Percentiles rank a stretch among this genome's conserved stretches.
phyloP scores from a whole-genome alignment of 2,329 filamentous ascomycete species.

The Ophiostoma triangulosporum region DNA sequence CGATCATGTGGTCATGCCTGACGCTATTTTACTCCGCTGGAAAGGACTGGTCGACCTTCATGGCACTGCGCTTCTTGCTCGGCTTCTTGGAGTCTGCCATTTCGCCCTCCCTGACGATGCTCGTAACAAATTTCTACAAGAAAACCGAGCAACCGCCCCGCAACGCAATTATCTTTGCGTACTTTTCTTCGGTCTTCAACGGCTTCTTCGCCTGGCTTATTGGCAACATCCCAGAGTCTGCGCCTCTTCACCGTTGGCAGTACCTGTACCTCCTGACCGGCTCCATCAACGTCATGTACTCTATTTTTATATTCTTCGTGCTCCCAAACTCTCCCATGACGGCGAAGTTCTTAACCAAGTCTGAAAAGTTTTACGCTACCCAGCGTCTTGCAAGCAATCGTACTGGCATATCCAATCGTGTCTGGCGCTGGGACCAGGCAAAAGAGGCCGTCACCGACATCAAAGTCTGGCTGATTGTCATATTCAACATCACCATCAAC shows the following conservation, averaged over 20 bases:
- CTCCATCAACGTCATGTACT: not conserved
- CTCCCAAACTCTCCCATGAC: slow-evolving; percentile 1
- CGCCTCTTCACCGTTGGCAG: not conserved
- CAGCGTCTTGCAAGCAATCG: not conserved
- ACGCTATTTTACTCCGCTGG: slow-evolving; percentile 18
- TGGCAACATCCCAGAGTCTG: not conserved
- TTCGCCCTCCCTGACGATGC: slow-evolving; percentile 19
- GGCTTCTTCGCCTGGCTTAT: slow-evolving; percentile 1
- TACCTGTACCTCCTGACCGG: slow-evolving; percentile 1
- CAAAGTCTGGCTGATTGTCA: not conserved
- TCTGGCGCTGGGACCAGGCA: slow-evolving; percentile 1
- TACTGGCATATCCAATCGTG: not conserved
- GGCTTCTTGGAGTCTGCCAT: slow-evolving; percentile 21
- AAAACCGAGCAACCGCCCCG: slow-evolving; percentile 8
- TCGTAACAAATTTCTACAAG: slow-evolving; percentile 22
- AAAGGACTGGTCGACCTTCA: slow-evolving; percentile 19
- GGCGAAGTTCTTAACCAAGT: not conserved
- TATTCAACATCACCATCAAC: not conserved
- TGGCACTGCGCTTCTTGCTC: slow-evolving; percentile 19
- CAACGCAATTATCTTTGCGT: slow-evolving; percentile 3
- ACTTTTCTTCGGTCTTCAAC: not conserved
- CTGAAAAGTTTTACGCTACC: not conserved
- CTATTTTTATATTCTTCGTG: not conserved
- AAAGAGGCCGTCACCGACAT: not conserved
- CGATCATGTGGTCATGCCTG: slow-evolving; percentile 20